phyloP scores from a whole-genome alignment of 306 rosid species.

The Rosa chinensis region DNA sequence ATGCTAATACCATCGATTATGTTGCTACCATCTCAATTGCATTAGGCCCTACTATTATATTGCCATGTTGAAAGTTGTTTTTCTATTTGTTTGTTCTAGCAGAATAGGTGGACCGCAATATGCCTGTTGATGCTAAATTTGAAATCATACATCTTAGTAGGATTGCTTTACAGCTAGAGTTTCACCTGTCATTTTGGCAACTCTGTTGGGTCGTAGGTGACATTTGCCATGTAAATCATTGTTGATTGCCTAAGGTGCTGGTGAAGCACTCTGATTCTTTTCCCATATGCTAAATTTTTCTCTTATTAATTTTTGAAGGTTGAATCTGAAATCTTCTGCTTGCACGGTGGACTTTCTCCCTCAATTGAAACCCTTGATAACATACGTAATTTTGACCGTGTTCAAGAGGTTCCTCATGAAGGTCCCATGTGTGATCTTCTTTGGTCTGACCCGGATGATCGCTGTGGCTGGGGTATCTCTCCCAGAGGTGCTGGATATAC shows the following conservation, averaged over 20 bases:
- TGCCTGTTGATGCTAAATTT: background rate
- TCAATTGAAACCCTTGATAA: slow-evolving; percentile 93
- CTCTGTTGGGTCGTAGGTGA: background rate
- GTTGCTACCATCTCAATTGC: background rate
- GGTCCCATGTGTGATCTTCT: slow-evolving; percentile 98
- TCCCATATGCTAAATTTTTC: slow-evolving; percentile 1
- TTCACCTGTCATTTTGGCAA: background rate
- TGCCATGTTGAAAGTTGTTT: background rate
- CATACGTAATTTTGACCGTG: slow-evolving; percentile 91
- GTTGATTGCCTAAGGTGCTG: background rate
- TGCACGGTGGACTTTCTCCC: slow-evolving; percentile 94
- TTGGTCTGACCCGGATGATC: slow-evolving; percentile 97
- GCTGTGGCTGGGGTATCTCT: slow-evolving; percentile 98
- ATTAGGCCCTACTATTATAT: background rate
- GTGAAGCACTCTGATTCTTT: background rate
- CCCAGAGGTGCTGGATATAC: slow-evolving; percentile 97
- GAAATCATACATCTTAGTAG: background rate
- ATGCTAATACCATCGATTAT: background rate
- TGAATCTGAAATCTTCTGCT: slow-evolving; percentile 93
- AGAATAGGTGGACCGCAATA: slow-evolving; percentile 4
- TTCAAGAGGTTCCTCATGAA: slow-evolving; percentile 97
- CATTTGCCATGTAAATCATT: background rate
- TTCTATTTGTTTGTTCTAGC: background rate
- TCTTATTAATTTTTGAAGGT: slow-evolving; percentile 43
- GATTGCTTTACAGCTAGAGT: background rate